Evolutionary conservation across 176 grass and related monocot species (phyloP).

Genomic region (Musa acuminata): DNA sequence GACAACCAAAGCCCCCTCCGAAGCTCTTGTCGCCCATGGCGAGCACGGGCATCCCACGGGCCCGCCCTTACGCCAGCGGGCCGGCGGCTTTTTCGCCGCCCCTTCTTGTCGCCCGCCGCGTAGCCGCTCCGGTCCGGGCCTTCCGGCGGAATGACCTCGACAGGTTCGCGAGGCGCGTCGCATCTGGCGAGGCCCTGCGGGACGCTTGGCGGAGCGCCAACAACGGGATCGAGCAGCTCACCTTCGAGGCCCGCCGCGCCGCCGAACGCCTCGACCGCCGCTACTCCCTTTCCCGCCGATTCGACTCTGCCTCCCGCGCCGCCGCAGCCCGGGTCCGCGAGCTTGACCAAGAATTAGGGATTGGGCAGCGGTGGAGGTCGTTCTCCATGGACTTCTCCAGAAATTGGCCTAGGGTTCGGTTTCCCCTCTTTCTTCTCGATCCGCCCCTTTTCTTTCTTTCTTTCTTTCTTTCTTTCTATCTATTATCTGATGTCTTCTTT

Average conservation of each 20-base stretch:
- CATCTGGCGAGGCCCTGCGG: conserved; percentile 32
- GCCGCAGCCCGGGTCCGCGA: conserved; percentile 42
- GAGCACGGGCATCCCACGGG: not conserved
- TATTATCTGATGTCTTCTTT: not conserved
- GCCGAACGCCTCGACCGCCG: conserved; percentile 46
- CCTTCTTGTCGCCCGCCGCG: not conserved
- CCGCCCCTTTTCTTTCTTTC: not conserved
- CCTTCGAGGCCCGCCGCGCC: conserved; percentile 57
- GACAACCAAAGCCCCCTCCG: too few species aligned
- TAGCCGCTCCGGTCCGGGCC: conserved; percentile 31
- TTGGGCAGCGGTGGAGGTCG: conserved; percentile 61
- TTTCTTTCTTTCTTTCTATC: not conserved
- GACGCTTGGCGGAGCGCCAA: conserved; percentile 77
- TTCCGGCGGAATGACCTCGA: conserved; percentile 63
- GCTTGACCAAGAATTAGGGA: conserved; percentile 71
- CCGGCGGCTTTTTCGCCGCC: not conserved
- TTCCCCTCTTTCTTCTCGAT: not conserved
- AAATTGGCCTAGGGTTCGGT: conserved; percentile 79
- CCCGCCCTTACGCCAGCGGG: not conserved
- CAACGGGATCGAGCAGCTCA: conserved; percentile 59
- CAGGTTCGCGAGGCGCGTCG: conserved; percentile 44
- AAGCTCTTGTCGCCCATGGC: not conserved
- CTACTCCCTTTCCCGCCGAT: conserved; percentile 47
- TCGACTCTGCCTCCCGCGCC: conserved; percentile 47
- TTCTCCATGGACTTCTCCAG: conserved; percentile 84